phyloP scores from a whole-genome alignment of 202 grass and related monocot species.

The Elaeis oleifera region DNA sequence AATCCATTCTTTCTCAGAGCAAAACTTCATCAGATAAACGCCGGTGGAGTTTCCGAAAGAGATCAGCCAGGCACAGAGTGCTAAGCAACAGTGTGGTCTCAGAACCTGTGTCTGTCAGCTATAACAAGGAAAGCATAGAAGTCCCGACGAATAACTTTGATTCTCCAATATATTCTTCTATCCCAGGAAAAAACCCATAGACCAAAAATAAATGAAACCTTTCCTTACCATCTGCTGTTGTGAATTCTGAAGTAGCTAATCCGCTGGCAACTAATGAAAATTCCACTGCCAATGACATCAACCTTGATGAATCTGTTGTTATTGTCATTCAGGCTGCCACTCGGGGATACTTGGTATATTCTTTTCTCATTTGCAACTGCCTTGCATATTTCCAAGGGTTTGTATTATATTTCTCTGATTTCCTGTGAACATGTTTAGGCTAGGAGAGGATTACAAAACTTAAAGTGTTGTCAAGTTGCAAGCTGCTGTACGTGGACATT shows the following conservation, averaged over 20 bases:
- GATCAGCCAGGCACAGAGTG: conserved; percentile 17
- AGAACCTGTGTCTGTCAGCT: conserved; percentile 15
- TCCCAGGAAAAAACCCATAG: not conserved
- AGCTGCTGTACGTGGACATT: conserved; percentile 21
- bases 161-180: conserved; percentile 11
- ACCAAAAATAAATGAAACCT: not conserved
- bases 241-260: not conserved
- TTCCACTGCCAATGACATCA: not conserved
- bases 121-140: conserved; percentile 16
- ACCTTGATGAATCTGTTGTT: conserved; percentile 1
- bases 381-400: not conserved
- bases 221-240: not conserved
- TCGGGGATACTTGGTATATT: conserved; percentile 23
- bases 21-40: conserved; percentile 11
- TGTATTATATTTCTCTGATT: not conserved
- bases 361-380: not conserved
- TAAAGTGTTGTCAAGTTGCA: conserved; percentile 19
- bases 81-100: conserved; percentile 14
- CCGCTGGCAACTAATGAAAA: not conserved
- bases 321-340: conserved; percentile 14
- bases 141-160: not conserved
- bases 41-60: conserved; percentile 13
- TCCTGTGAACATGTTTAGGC: not conserved
- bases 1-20: conserved; percentile 4
- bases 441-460: conserved; percentile 11